These are phyloP conservation scores for Argentina anserina DNA, from an alignment of 306 rosid species.

Conservation along the genomic window DNA sequence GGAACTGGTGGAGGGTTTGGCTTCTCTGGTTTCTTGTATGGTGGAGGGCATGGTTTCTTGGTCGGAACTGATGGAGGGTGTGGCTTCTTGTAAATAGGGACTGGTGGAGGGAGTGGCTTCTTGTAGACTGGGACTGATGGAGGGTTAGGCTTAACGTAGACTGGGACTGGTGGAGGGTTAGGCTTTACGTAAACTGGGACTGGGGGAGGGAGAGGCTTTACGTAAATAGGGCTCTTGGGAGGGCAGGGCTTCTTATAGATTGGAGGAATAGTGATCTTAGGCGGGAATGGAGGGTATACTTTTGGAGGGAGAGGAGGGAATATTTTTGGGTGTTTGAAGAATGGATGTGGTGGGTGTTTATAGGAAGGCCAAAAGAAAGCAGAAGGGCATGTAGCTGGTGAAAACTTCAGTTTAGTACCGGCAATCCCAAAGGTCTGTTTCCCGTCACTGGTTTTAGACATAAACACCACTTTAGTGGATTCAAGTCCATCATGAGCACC, in stretches of 20 bases:
- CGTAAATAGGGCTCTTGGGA: constrained; percentile 9
- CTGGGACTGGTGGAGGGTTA: constrained; percentile 3
- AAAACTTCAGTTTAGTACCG: constrained; percentile 61
- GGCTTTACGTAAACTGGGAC: constrained; percentile 7
- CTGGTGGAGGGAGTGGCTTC: constrained; percentile 16
- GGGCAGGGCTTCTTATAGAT: constrained; percentile 25
- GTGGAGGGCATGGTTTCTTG: constrained; percentile 36
- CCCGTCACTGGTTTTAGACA: constrained; percentile 37
- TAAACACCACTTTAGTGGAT: constrained; percentile 46
- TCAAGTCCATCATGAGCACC: constrained; percentile 51
- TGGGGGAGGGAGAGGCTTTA: constrained; percentile 16
- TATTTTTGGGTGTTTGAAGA: background rate
- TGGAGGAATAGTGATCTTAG: constrained; percentile 39
- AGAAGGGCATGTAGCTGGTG: constrained; percentile 63
- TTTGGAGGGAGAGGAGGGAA: constrained; percentile 20
- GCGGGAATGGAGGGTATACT: constrained; percentile 37
- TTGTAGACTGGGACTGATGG: background rate
- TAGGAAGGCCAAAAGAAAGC: constrained; percentile 51
- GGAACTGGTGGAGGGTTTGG: constrained; percentile 33
- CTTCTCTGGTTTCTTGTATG: constrained; percentile 24
- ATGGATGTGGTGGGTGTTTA: constrained; percentile 40
- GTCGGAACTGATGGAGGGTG: constrained; percentile 10
- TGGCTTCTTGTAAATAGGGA: constrained; percentile 23
- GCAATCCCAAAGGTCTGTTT: constrained; percentile 47
- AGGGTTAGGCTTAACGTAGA: constrained; percentile 11